A percentile compares a stretch with the other conserved stretches of the same genome.
Conservation (phyloP, 2,329 filamentous ascomycete species). For the Stachybotrys elegans region DNA sequence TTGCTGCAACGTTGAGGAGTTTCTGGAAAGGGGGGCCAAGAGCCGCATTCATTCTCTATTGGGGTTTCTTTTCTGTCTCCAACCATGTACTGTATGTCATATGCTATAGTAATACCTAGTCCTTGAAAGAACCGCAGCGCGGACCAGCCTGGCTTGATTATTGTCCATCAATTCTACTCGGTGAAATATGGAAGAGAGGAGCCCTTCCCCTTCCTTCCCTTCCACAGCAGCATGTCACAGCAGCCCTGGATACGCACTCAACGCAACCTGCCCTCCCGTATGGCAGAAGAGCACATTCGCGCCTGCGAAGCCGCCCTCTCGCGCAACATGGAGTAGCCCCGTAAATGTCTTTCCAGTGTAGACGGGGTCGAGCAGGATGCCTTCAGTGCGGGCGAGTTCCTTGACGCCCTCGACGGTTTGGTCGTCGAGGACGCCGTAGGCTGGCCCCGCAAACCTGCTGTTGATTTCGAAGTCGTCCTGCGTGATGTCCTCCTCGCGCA, state of each 20-base stretch:
- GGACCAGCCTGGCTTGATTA: too few species aligned
- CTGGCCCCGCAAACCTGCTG: conserved; percentile 1
- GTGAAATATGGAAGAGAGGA: too few species aligned
- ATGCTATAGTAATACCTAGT: too few species aligned
- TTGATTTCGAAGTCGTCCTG: conserved; percentile 10
- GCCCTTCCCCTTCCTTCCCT: too few species aligned
- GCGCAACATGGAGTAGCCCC: conserved; percentile 7
- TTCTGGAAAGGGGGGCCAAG: too few species aligned
- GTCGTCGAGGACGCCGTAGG: conserved; percentile 8
- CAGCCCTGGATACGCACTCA: conserved; percentile 6
- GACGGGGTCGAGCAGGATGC: conserved; percentile 5
- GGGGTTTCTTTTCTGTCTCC: too few species aligned
- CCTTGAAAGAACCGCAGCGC: too few species aligned
- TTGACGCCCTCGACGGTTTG: conserved; percentile 6
- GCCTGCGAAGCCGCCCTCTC: conserved; percentile 3
- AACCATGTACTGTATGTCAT: too few species aligned
- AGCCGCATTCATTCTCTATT: too few species aligned
- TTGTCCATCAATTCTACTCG: too few species aligned
- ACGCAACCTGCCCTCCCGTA: conserved; percentile 9
- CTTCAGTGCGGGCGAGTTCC: conserved; percentile 7
- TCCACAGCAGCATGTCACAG: too few species aligned
- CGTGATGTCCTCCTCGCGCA: conserved; percentile 3
- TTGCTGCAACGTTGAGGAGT: too few species aligned
- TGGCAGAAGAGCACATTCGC: conserved; percentile 9
- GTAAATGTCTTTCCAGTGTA: conserved; percentile 12